phyloP scores from a whole-genome alignment of 345 rosid genomes.

The Luvunga scandens region DNA sequence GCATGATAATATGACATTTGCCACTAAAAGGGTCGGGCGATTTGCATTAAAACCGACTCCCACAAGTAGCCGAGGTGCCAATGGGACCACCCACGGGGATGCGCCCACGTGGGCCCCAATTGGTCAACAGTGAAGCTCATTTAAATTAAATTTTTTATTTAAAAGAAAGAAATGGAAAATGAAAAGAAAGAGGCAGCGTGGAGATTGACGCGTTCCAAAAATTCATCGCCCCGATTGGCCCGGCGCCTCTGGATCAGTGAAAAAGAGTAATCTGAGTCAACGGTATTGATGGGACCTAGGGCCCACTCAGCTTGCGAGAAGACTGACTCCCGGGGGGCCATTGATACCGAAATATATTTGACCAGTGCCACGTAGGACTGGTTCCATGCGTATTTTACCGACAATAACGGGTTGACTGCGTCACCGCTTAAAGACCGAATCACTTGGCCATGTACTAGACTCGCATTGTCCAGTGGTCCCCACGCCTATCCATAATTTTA shows the following conservation, averaged over 20 bases:
- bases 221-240: slow-evolving; percentile 34
- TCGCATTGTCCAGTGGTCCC: neutral
- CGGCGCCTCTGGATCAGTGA: slow-evolving; percentile 24
- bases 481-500: neutral
- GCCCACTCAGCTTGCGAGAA: slow-evolving; percentile 3
- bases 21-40: neutral
- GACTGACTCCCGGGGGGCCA: neutral
- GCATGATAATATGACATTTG: neutral
- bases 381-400: slow-evolving; percentile 6
- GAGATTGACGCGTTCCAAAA: slow-evolving; percentile 40
- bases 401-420: slow-evolving; percentile 31
- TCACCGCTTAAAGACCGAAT: slow-evolving; percentile 20
- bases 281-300: slow-evolving; percentile 17
- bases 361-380: slow-evolving; percentile 4
- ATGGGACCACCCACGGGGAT: neutral
- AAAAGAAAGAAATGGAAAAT: too few relatives aligned
- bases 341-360: neutral
- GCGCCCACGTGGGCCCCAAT: too few relatives aligned
- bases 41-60: neutral
- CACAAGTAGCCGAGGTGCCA: neutral
- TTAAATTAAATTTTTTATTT: too few relatives aligned
- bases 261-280: slow-evolving; percentile 37
- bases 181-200: neutral
- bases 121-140: too few relatives aligned
- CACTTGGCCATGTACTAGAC: neutral